These are phyloP conservation scores for Pleurotus citrinopileatus DNA, from an alignment of 768 basidiomycete species.

Conservation along the genomic window DNA sequence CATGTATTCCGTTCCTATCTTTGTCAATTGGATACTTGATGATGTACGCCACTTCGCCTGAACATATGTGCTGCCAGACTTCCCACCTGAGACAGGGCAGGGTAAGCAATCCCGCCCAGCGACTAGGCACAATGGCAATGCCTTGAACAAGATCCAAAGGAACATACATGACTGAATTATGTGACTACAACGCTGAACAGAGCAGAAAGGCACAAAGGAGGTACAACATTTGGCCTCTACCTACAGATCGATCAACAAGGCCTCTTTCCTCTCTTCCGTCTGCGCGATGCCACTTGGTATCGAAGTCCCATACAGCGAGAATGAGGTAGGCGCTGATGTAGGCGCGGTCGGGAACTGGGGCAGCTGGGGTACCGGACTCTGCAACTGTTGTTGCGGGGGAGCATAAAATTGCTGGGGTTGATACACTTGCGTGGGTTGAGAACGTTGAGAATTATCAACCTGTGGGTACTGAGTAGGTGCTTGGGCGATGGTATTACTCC, in stretches of 20 bases:
- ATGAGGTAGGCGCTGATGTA: constrained; percentile 53
- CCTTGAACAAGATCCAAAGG: too few relatives aligned
- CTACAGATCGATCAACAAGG: constrained; percentile 53
- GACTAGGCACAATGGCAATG: too few relatives aligned
- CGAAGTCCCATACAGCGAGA: constrained; percentile 46
- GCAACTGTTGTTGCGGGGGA: constrained; percentile 17
- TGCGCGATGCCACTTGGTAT: constrained; percentile 46
- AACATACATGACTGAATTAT: too few relatives aligned
- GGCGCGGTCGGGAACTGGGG: constrained; percentile 69
- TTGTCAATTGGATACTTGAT: too few relatives aligned
- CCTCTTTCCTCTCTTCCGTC: constrained; percentile 66
- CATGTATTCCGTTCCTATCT: too few relatives aligned
- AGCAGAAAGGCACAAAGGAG: too few relatives aligned
- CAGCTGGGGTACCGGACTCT: constrained; percentile 30
- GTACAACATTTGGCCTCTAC: too few relatives aligned
- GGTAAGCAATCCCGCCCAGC: too few relatives aligned
- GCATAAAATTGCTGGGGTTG: constrained; percentile 8
- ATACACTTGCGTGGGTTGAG: neutral
- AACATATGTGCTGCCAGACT: too few relatives aligned
- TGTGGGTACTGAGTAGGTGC: neutral
- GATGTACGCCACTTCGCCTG: too few relatives aligned
- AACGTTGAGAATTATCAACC: neutral
- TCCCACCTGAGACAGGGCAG: too few relatives aligned
- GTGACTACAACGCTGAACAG: too few relatives aligned
- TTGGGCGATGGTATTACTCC: constrained; percentile 13